Conservation (phyloP, 257 asterid genomes). For the Scutellaria barbata region DNA sequence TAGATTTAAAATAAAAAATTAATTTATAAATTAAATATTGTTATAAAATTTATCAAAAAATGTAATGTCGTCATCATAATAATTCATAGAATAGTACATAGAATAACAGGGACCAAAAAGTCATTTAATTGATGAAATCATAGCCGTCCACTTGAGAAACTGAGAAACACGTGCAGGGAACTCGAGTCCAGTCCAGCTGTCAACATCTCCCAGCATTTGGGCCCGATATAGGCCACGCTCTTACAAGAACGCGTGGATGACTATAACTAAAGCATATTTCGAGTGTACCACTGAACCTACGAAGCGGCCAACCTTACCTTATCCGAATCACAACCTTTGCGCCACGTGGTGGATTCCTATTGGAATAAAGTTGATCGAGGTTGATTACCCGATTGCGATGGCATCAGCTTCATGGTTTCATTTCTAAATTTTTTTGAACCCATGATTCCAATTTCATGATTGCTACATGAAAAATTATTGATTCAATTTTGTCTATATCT, state of each 20-base stretch:
- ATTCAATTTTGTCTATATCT: neutral
- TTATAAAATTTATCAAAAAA: too few species aligned
- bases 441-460: neutral
- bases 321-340: constrained; percentile 25
- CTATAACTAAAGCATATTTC: neutral
- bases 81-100: constrained; percentile 12
- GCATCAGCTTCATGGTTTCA: neutral
- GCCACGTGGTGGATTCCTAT: constrained; percentile 29
- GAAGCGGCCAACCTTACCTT: constrained; percentile 49
- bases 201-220: constrained; percentile 32
- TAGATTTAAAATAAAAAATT: too few species aligned
- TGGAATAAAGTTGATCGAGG: constrained; percentile 14
- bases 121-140: constrained; percentile 29
- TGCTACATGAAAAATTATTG: neutral
- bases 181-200: neutral
- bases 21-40: too few species aligned
- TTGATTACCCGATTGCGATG: constrained; percentile 31
- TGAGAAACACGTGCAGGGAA: constrained; percentile 28
- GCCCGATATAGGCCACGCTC: constrained; percentile 20
- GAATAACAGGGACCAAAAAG: neutral
- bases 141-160: constrained; percentile 27
- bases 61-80: constrained; percentile 13
- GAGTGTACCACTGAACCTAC: constrained; percentile 34
- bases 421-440: neutral
- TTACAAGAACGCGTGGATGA: neutral